These are phyloP conservation scores for Penicillium arizonense DNA, from an alignment of 495 filamentous ascomycete genomes.

Conservation along the genomic window DNA sequence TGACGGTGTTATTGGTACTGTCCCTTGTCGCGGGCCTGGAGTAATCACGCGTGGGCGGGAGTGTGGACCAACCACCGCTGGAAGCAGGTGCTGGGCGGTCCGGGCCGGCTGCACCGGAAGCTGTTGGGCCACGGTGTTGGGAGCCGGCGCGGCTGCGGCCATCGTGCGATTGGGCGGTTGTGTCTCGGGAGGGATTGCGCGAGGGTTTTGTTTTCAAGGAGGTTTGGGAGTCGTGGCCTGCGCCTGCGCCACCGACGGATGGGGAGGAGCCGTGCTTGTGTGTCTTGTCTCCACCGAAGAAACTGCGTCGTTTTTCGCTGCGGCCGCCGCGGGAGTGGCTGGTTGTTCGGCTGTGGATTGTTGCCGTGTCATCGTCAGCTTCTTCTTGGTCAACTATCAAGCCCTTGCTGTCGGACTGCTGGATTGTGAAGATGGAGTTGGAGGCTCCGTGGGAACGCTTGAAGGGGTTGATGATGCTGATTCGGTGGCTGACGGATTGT, in stretches of 20 bases:
- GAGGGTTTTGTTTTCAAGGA: slow-evolving; percentile 29
- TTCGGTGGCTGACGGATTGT: slow-evolving; percentile 45
- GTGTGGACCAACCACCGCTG: slow-evolving; percentile 39
- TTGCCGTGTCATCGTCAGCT: slow-evolving; percentile 40
- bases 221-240: slow-evolving; percentile 24
- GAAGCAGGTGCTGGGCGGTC: slow-evolving; percentile 22
- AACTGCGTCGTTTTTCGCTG: slow-evolving; percentile 40
- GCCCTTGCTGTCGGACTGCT: slow-evolving; percentile 23
- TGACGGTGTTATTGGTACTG: slow-evolving; percentile 28
- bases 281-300: slow-evolving; percentile 38
- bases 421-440: slow-evolving; percentile 37
- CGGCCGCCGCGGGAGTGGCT: slow-evolving; percentile 38
- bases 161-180: slow-evolving; percentile 32
- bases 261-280: slow-evolving; percentile 37
- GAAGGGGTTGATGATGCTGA: slow-evolving; percentile 50
- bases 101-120: slow-evolving; percentile 17
- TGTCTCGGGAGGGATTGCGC: slow-evolving; percentile 31
- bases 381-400: slow-evolving; percentile 28
- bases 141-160: slow-evolving; percentile 32
- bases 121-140: slow-evolving; percentile 25
- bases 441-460: slow-evolving; percentile 39
- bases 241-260: slow-evolving; percentile 26
- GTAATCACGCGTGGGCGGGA: slow-evolving; percentile 39
- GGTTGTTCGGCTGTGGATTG: slow-evolving; percentile 44
- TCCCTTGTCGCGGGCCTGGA: slow-evolving; percentile 36